Conservation (phyloP, 169 alveolate species). For the Fabrea salina region DNA sequence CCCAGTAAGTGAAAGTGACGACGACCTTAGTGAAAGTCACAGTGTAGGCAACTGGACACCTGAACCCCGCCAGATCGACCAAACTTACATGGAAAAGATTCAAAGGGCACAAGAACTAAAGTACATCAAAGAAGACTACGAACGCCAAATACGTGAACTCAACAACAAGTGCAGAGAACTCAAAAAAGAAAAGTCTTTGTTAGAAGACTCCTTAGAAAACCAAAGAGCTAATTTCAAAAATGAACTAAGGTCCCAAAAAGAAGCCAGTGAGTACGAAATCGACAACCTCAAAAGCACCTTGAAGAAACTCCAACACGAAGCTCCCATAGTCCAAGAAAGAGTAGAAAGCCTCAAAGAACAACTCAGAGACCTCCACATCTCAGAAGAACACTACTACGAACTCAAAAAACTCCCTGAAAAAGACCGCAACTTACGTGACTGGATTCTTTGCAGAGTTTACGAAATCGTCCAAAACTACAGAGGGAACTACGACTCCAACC, state of each 20-base stretch:
- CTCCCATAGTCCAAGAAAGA: slow-evolving; percentile 22
- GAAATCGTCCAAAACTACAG: slow-evolving; percentile 58
- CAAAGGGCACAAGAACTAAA: background rate
- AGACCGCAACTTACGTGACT: slow-evolving; percentile 61
- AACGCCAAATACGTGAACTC: background rate
- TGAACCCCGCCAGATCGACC: slow-evolving; percentile 15
- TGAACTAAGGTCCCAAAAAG: background rate
- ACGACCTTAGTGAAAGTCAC: slow-evolving; percentile 27
- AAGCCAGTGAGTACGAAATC: background rate
- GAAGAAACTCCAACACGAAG: slow-evolving; percentile 9
- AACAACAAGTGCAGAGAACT: background rate
- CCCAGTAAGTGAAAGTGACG: slow-evolving; percentile 38
- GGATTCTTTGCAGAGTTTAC: slow-evolving; percentile 64
- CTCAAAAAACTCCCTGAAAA: slow-evolving; percentile 63
- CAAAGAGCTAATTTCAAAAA: background rate
- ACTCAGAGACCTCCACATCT: background rate
- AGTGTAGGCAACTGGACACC: slow-evolving; percentile 9
- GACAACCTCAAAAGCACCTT: background rate
- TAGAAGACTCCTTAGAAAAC: slow-evolving; percentile 23
- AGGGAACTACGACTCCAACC: slow-evolving; percentile 49
- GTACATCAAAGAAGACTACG: slow-evolving; percentile 27
- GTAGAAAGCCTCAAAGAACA: background rate
- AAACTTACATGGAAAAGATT: background rate
- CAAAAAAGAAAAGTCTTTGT: background rate
- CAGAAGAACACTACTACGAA: slow-evolving; percentile 28